Conservation (phyloP, 257 asterid genomes). For the Linderniella brevidens region DNA sequence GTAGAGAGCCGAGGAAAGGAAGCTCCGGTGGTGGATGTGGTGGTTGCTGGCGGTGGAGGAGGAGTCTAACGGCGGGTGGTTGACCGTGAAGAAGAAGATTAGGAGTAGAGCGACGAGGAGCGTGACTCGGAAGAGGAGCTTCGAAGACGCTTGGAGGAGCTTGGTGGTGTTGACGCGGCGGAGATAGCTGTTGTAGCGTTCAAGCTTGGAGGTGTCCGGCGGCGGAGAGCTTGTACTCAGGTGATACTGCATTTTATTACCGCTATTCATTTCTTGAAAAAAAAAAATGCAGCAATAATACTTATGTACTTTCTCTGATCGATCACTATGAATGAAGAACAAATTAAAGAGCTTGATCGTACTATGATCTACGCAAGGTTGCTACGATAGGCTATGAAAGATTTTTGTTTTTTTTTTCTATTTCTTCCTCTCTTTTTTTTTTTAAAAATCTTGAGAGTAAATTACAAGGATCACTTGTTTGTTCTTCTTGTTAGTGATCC, state of each 20-base stretch:
- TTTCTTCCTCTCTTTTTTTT: too few relatives aligned
- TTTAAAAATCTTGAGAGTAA: too few relatives aligned
- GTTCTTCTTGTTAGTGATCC: too few relatives aligned
- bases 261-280: too few relatives aligned
- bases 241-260: slow-evolving; percentile 4
- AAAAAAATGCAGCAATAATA: too few relatives aligned
- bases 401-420: too few relatives aligned
- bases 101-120: slow-evolving; percentile 60
- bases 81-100: slow-evolving; percentile 67
- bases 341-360: too few relatives aligned
- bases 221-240: neutral
- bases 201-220: slow-evolving; percentile 17
- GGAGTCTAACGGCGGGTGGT: slow-evolving; percentile 31
- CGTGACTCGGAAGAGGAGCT: slow-evolving; percentile 76
- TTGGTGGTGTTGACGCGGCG: slow-evolving; percentile 29
- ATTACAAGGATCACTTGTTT: too few relatives aligned
- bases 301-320: too few relatives aligned
- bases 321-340: too few relatives aligned
- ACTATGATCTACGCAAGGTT: too few relatives aligned
- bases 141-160: slow-evolving; percentile 42
- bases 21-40: slow-evolving; percentile 31
- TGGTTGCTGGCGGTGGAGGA: slow-evolving; percentile 19
- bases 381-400: too few relatives aligned
- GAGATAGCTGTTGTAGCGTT: slow-evolving; percentile 33
- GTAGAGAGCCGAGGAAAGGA: slow-evolving; percentile 63